phyloP scores from a whole-genome alignment of 164 flowering plant genomes.

The Brasenia schreberi region DNA sequence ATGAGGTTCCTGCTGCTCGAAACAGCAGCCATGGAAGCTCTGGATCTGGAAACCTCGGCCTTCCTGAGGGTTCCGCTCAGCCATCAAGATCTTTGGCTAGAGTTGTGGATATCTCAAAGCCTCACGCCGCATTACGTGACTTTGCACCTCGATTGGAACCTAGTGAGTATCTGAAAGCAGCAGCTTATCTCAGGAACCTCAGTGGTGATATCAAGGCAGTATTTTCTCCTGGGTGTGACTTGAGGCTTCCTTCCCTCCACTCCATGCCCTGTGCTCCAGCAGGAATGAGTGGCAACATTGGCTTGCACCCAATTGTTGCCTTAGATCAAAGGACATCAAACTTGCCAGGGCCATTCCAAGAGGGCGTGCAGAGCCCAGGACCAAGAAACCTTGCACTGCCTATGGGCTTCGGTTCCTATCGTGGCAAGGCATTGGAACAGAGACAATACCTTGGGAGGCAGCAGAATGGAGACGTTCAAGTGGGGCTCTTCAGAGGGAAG shows the following conservation, averaged over 20 bases:
- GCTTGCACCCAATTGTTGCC: slow-evolving; percentile 13
- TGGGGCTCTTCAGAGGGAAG: slow-evolving; percentile 37
- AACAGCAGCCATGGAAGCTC: slow-evolving; percentile 46
- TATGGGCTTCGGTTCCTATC: slow-evolving; percentile 27
- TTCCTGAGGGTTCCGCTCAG: slow-evolving; percentile 19
- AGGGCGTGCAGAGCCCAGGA: slow-evolving; percentile 19
- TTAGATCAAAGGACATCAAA: slow-evolving; percentile 20
- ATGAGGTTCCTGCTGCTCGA: slow-evolving; percentile 78
- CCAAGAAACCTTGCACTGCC: slow-evolving; percentile 19
- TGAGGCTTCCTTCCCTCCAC: slow-evolving; percentile 46
- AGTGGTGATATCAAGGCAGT: slow-evolving; percentile 30
- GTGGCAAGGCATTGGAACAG: slow-evolving; percentile 12
- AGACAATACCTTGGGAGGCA: slow-evolving; percentile 33
- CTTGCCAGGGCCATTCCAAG: slow-evolving; percentile 28
- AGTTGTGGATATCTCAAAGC: slow-evolving; percentile 28
- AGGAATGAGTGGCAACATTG: slow-evolving; percentile 19
- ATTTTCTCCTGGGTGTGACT: slow-evolving; percentile 28
- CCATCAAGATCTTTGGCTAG: slow-evolving; percentile 12
- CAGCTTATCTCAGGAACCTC: slow-evolving; percentile 26
- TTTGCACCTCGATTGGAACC: slow-evolving; percentile 26
- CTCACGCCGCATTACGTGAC: slow-evolving; percentile 42
- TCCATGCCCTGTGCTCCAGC: slow-evolving; percentile 25
- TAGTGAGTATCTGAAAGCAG: slow-evolving; percentile 8
- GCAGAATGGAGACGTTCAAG: slow-evolving; percentile 26
- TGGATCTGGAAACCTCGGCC: slow-evolving; percentile 13